Percentiles rank a stretch among this genome's conserved stretches.
Conservation (phyloP, 139 green algal species). For the Ulvella scutata region DNA sequence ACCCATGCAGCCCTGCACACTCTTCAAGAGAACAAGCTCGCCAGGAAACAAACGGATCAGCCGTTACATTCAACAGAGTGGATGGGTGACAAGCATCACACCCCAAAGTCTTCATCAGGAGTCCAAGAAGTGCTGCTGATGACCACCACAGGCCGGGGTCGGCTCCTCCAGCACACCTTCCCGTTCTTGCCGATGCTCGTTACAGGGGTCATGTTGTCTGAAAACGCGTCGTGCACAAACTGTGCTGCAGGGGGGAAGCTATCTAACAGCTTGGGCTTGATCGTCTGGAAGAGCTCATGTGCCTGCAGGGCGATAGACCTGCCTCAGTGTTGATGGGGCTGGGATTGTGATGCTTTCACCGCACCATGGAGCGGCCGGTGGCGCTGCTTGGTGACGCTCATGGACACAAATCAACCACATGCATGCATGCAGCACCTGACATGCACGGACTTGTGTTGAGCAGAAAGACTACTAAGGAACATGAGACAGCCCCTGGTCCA, state of each 20-base stretch:
- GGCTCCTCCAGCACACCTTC: conserved; percentile 5
- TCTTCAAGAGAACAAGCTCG: too few species aligned
- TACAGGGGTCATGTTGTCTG: not conserved
- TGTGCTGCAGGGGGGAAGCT: not conserved
- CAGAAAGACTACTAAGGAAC: too few species aligned
- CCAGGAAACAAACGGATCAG: too few species aligned
- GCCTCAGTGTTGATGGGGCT: too few species aligned
- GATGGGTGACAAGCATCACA: not conserved
- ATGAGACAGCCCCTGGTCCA: not conserved
- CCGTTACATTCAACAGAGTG: not conserved
- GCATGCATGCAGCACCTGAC: not conserved
- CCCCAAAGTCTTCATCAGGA: conserved; percentile 88
- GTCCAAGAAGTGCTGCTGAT: conserved; percentile 96
- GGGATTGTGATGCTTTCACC: too few species aligned
- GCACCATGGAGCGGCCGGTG: too few species aligned
- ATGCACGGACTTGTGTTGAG: too few species aligned
- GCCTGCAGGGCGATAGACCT: not conserved
- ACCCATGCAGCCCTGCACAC: too few species aligned
- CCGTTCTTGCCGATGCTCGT: not conserved
- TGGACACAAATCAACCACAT: too few species aligned
- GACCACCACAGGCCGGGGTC: conserved; percentile 56
- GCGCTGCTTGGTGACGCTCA: too few species aligned
- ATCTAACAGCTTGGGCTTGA: not conserved
- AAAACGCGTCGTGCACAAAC: conserved; percentile 12
- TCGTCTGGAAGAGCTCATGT: conserved; percentile 13